phyloP scores from a whole-genome alignment of 805 yeast genomes.

The Suhomyces prunicola region DNA sequence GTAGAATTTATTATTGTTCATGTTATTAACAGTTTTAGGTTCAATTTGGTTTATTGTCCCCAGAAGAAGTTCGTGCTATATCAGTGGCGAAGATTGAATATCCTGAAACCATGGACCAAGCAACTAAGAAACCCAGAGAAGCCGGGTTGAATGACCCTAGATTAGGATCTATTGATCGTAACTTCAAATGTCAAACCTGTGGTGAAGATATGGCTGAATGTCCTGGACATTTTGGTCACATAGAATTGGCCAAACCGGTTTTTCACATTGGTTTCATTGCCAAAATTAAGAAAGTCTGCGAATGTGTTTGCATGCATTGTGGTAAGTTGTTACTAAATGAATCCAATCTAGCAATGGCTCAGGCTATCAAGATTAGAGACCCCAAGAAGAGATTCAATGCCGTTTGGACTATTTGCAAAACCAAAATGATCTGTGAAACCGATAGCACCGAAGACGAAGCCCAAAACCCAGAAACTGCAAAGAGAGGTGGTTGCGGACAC shows the following conservation, averaged over 20 bases:
- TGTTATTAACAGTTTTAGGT: slow-evolving; percentile 43
- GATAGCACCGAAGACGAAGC: slow-evolving; percentile 66
- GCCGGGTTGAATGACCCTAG: slow-evolving; percentile 98
- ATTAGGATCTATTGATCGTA: slow-evolving; percentile 94
- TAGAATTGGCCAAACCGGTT: slow-evolving; percentile 96
- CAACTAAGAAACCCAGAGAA: slow-evolving; percentile 89
- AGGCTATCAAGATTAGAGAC: slow-evolving; percentile 83
- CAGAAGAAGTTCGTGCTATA: slow-evolving; percentile 93
- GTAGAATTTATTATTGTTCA: neutral
- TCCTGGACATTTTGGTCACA: slow-evolving; percentile 99
- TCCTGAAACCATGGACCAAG: slow-evolving; percentile 99
- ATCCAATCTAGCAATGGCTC: slow-evolving; percentile 74
- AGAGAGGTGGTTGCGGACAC: slow-evolving; percentile 98
- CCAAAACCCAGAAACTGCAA: slow-evolving; percentile 38
- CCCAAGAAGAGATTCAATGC: slow-evolving; percentile 96
- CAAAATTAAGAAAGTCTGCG: slow-evolving; percentile 91
- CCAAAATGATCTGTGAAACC: slow-evolving; percentile 94
- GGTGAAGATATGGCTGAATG: slow-evolving; percentile 99
- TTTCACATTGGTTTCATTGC: slow-evolving; percentile 97
- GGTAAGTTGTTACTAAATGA: slow-evolving; percentile 92
- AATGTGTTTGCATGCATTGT: slow-evolving; percentile 98
- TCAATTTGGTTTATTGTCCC: slow-evolving; percentile 96
- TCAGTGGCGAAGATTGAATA: slow-evolving; percentile 97
- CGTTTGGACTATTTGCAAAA: slow-evolving; percentile 88
- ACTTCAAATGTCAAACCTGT: slow-evolving; percentile 97